Percentiles rank a stretch among this genome's conserved stretches.
Conservation (phyloP, 345 rosid genomes). For the Syzygium jambos region DNA sequence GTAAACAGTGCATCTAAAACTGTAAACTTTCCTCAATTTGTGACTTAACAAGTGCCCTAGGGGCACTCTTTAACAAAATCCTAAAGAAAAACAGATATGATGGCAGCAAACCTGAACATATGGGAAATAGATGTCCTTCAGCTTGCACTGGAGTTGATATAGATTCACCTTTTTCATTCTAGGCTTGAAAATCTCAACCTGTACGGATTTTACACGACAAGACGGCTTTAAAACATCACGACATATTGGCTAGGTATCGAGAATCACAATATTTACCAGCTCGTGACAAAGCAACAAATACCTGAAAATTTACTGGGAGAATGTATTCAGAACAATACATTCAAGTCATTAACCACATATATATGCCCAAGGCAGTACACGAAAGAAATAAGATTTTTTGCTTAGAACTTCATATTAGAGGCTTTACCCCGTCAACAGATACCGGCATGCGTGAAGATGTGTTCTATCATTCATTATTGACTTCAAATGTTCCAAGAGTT, state of each 20-base stretch:
- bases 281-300: not conserved
- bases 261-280: not conserved
- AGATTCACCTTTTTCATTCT: conserved; percentile 21
- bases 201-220: conserved; percentile 3
- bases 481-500: not conserved
- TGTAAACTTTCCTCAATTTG: not conserved
- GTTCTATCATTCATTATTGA: not conserved
- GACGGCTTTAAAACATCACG: not conserved
- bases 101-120: conserved; percentile 53
- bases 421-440: not conserved
- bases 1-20: not conserved
- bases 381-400: not conserved
- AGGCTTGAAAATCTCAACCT: conserved; percentile 60
- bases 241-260: not conserved
- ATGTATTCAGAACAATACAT: not conserved
- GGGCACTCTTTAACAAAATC: not conserved
- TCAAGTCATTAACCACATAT: not conserved
- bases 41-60: not conserved
- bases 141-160: conserved; percentile 48
- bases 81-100: not conserved
- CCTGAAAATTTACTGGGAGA: not conserved
- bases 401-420: not conserved
- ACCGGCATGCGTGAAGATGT: not conserved
- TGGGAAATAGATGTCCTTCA: conserved; percentile 83
- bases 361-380: not conserved